Conservation (phyloP, 208 protist species). For the Wallacemonas rigidus region DNA sequence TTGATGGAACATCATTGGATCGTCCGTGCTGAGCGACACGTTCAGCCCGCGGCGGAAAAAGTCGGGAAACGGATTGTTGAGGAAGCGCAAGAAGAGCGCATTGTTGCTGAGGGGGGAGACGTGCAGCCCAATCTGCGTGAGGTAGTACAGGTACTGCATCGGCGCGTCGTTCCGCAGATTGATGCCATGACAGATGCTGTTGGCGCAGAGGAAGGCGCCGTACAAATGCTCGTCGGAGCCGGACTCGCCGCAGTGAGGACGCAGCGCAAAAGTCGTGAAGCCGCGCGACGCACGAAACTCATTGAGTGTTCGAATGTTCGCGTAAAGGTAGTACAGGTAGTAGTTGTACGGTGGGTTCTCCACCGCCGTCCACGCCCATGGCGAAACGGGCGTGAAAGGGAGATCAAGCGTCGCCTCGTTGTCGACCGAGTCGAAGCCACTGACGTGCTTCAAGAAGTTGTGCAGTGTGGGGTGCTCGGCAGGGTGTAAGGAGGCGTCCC, state of each 20-base stretch:
- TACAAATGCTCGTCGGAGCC: constrained; percentile 94
- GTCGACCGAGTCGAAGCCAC: constrained; percentile 99
- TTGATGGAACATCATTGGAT: constrained; percentile 98
- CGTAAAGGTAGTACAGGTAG: constrained; percentile 99
- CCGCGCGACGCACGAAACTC: constrained; percentile 89
- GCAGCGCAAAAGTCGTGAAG: constrained; percentile 95
- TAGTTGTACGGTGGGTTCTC: constrained; percentile 99
- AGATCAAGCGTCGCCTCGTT: constrained; percentile 97
- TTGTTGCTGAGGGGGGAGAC: constrained; percentile 99
- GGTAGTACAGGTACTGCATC: constrained; percentile 99
- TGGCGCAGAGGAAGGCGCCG: constrained; percentile 93
- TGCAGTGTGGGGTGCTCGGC: constrained; percentile 94
- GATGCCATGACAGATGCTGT: constrained; percentile 98
- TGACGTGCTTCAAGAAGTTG: constrained; percentile 96
- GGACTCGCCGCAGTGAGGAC: constrained; percentile 98
- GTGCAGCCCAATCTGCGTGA: constrained; percentile 98
- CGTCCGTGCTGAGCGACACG: constrained; percentile 98
- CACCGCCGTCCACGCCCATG: constrained; percentile 92
- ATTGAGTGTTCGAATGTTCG: constrained; percentile 98
- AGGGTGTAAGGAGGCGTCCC: constrained; percentile 97
- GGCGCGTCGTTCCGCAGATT: constrained; percentile 94
- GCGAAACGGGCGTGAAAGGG: constrained; percentile 77
- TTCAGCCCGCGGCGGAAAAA: constrained; percentile 97
- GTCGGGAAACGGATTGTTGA: constrained; percentile 96
- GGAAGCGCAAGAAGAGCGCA: constrained; percentile 97